These are phyloP conservation scores for Zhuliangozyma parablackwelliae DNA, from an alignment of 1,139 yeast genomes.

Conservation along the genomic window DNA sequence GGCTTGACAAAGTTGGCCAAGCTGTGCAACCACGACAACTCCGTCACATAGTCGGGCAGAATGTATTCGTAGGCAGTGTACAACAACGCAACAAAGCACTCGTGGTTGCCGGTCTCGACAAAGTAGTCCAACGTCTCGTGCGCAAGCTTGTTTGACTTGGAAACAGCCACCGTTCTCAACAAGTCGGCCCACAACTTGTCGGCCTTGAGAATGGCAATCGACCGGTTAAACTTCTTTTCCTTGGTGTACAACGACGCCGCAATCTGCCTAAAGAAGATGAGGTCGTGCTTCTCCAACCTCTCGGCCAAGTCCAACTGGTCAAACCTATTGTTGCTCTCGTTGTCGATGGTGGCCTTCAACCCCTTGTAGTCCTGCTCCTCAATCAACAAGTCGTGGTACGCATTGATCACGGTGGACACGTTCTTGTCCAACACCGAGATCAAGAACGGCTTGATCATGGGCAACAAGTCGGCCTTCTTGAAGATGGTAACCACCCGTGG, in stretches of 20 bases:
- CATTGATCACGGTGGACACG: conserved; percentile 86
- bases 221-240: conserved; percentile 89
- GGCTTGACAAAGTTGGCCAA: conserved; percentile 82
- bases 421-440: conserved; percentile 89
- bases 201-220: conserved; percentile 80
- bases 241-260: conserved; percentile 92
- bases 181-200: conserved; percentile 96
- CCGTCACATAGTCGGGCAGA: conserved; percentile 79
- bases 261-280: conserved; percentile 90
- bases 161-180: conserved; percentile 85
- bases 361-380: conserved; percentile 97
- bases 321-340: conserved; percentile 75
- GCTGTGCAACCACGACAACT: conserved; percentile 85
- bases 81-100: conserved; percentile 87
- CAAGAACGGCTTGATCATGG: conserved; percentile 91
- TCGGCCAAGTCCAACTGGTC: conserved; percentile 90
- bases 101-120: conserved; percentile 96
- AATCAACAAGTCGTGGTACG: conserved; percentile 90
- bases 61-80: conserved; percentile 82
- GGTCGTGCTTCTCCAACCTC: conserved; percentile 85
- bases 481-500: conserved; percentile 94
- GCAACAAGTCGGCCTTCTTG: conserved; percentile 92
- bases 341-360: conserved; percentile 78
- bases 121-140: conserved; percentile 87
- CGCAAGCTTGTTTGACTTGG: conserved; percentile 75